Conservation (phyloP, 148 eudicot species). For the Nyssa sinensis region DNA sequence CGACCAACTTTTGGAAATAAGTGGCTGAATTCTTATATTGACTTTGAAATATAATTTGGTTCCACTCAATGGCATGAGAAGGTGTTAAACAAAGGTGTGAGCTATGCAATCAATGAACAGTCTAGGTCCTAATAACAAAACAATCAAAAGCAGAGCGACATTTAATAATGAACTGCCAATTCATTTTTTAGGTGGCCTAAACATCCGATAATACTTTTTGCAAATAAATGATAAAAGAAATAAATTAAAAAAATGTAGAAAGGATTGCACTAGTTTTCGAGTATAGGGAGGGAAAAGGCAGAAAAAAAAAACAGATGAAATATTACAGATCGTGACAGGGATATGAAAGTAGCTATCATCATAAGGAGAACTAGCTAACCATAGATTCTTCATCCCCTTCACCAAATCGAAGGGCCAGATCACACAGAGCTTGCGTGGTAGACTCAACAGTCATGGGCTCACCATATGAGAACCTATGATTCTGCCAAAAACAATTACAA, state of each 20-base stretch:
- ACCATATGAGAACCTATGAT: constrained; percentile 98
- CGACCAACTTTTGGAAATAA: neutral
- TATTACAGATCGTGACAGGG: too few relatives aligned
- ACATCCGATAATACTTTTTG: too few relatives aligned
- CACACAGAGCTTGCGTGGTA: constrained; percentile 96
- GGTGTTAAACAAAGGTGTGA: neutral
- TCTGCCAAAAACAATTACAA: constrained; percentile 40
- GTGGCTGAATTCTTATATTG: neutral
- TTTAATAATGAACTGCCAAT: neutral
- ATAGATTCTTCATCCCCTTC: constrained; percentile 99
- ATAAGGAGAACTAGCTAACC: constrained; percentile 46
- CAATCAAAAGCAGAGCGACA: neutral
- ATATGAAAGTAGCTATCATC: neutral
- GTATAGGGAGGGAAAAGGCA: too few relatives aligned
- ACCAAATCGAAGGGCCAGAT: constrained; percentile 91
- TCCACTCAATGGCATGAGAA: neutral
- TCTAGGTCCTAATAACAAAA: neutral
- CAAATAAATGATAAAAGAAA: too few relatives aligned
- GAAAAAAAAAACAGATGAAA: too few relatives aligned
- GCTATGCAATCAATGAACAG: neutral
- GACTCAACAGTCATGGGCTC: constrained; percentile 99
- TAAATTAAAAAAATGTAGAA: too few relatives aligned
- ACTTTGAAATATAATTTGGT: neutral
- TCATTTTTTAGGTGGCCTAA: neutral
- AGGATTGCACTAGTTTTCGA: too few relatives aligned